Base-by-base conservation (phyloP, 225 moss, liverwort and hornwort genomes). In the Climacium dendroides region DNA sequence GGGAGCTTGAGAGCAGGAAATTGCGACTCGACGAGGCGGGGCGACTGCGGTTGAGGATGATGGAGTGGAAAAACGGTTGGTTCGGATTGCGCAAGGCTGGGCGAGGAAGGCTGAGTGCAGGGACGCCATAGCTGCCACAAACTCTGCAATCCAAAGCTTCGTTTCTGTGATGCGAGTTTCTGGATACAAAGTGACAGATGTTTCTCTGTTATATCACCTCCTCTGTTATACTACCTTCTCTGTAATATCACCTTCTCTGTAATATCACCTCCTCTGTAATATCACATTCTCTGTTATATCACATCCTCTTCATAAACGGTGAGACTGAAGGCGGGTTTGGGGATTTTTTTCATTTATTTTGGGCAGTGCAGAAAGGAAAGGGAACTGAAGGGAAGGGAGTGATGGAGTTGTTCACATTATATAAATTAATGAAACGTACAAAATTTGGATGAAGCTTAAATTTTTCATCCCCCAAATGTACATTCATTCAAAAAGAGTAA, bases 81-180 rank as follows among this genome's bases (percentile, higher is more conserved):
- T 13, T n/a, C 17, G 62, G 84, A 74, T 35, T 61, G 79, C 61
- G 72, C 86, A 87, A 61, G 89, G 83, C 34, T 50, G 79, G 12
- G 61, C 61, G 61, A 84, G 76, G 84, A 88, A 88, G 60, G 88
- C 62, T 5, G 84, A 84, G 61, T 69, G 80, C 30, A 88, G 88
- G 18, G 80, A 72, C 80, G 88, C 88, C 88, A 85, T 85, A 47
- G 88, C 73, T 64, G 85, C 88, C 88, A 88, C 82, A 77, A 75
- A 43, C 61, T 52, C 41, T 53, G 67, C 69, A 60, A 78, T 45
- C 77, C 28, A 67, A 66, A 48, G 66, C 87, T 65, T 65, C 80
- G 80, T n/a, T 16, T 25, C 65, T 8, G 80, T 12, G 79, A 71
- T 24, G 57, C 48, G 61, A 37, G 74, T 19, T 81, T 87, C 61